Conservation (phyloP, 345 rosid species). For the Excoecaria agallocha region DNA sequence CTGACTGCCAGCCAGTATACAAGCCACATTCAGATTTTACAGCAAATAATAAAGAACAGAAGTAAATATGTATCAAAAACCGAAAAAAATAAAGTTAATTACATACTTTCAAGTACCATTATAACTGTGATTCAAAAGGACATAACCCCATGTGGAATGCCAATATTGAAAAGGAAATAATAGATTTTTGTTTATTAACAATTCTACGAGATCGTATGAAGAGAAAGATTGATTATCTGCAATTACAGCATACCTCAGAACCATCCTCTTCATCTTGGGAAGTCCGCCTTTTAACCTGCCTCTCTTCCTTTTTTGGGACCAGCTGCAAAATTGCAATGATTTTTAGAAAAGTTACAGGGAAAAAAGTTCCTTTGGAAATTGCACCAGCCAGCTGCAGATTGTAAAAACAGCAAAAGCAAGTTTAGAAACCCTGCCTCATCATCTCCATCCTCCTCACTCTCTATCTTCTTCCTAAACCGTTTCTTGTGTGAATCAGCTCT, state of each 20-base stretch:
- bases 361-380: slow-evolving; percentile 18
- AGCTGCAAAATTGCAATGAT: slow-evolving; percentile 45
- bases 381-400: slow-evolving; percentile 21
- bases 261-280: slow-evolving; percentile 43
- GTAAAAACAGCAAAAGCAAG: slow-evolving; percentile 18
- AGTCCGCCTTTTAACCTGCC: slow-evolving; percentile 55
- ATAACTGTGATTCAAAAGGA: neutral
- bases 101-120: neutral
- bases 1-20: slow-evolving; percentile 49
- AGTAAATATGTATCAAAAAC: neutral
- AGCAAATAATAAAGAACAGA: slow-evolving; percentile 1
- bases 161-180: neutral
- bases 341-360: slow-evolving; percentile 6
- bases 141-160: neutral
- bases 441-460: slow-evolving; percentile 63
- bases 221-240: neutral
- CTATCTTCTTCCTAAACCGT: slow-evolving; percentile 82
- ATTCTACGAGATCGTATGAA: neutral
- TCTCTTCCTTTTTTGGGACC: slow-evolving; percentile 33
- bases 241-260: slow-evolving; percentile 64
- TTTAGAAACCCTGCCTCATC: slow-evolving; percentile 55
- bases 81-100: neutral
- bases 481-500: slow-evolving; percentile 52
- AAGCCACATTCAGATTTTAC: slow-evolving; percentile 8
- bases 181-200: neutral